Conservation (phyloP, 495 filamentous ascomycete genomes). For the Penicillium desertorum region DNA sequence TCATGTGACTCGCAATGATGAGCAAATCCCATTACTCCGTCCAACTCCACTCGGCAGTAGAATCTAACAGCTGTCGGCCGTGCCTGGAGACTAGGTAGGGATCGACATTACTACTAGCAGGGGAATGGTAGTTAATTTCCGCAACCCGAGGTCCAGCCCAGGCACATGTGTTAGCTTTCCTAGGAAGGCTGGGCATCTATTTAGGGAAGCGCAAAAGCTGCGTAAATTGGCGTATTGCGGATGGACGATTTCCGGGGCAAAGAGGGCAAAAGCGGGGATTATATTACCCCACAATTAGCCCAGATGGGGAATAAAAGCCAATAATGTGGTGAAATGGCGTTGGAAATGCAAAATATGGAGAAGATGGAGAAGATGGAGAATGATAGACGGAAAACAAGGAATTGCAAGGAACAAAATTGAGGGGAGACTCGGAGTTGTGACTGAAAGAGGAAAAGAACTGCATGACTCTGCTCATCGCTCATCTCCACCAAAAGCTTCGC, state of each 20-base stretch:
- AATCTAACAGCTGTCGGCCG: slow-evolving; percentile 4
- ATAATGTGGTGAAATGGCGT: background rate
- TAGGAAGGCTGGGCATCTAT: background rate
- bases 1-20: slow-evolving; percentile 27
- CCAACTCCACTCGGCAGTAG: background rate
- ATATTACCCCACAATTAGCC: slow-evolving; percentile 5
- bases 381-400: background rate
- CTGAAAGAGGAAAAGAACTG: slow-evolving; percentile 6
- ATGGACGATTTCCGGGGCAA: slow-evolving; percentile 7
- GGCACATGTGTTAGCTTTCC: slow-evolving; percentile 7
- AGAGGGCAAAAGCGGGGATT: slow-evolving; percentile 7
- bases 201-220: background rate
- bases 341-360: background rate
- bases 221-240: slow-evolving; percentile 3
- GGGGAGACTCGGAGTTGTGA: slow-evolving; percentile 5
- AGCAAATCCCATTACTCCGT: slow-evolving; percentile 3
- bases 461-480: background rate
- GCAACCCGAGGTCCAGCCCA: slow-evolving; percentile 8
- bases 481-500: background rate
- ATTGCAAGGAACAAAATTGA: slow-evolving; percentile 2
- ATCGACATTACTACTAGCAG: slow-evolving; percentile 5
- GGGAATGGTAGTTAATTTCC: background rate
- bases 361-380: background rate
- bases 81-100: slow-evolving; percentile 11
- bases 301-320: background rate